Evolutionary conservation across 805 yeast species (phyloP).

Genomic region (Sugiyamaella smithiae): DNA sequence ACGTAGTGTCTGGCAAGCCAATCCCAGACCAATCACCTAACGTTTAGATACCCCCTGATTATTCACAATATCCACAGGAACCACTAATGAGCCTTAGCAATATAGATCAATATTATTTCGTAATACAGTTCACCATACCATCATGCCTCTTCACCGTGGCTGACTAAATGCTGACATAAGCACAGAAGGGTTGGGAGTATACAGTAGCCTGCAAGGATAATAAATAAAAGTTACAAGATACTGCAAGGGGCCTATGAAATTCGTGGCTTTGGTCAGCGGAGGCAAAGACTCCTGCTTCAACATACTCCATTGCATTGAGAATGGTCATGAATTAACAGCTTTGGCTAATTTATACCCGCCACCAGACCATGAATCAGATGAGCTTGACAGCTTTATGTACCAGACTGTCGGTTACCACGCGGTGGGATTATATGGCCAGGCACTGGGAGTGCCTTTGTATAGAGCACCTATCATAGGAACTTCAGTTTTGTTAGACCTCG

Average conservation of each 20-base stretch:
- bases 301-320: constrained; percentile 75
- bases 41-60: too few species aligned
- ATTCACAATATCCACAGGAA: too few species aligned
- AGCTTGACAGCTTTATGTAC: constrained; percentile 93
- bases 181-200: too few species aligned
- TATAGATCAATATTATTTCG: too few species aligned
- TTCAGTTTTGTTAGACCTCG: constrained; percentile 62
- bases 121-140: too few species aligned
- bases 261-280: constrained; percentile 88
- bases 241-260: too few species aligned
- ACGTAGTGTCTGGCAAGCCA: neutral
- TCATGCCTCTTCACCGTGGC: too few species aligned
- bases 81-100: too few species aligned
- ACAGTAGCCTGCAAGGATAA: too few species aligned
- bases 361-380: constrained; percentile 45
- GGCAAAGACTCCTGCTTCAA: constrained; percentile 96
- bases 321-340: constrained; percentile 84
- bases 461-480: constrained; percentile 61
- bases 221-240: too few species aligned
- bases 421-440: constrained; percentile 59
- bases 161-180: too few species aligned
- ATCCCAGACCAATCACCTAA: neutral
- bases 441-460: constrained; percentile 78
- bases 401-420: constrained; percentile 95
- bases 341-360: constrained; percentile 80